Evolutionary conservation across 73 alveolate genomes (phyloP), one percentile per base, ranked within the genome.

Genomic region (Blepharisma stoltei): DNA sequence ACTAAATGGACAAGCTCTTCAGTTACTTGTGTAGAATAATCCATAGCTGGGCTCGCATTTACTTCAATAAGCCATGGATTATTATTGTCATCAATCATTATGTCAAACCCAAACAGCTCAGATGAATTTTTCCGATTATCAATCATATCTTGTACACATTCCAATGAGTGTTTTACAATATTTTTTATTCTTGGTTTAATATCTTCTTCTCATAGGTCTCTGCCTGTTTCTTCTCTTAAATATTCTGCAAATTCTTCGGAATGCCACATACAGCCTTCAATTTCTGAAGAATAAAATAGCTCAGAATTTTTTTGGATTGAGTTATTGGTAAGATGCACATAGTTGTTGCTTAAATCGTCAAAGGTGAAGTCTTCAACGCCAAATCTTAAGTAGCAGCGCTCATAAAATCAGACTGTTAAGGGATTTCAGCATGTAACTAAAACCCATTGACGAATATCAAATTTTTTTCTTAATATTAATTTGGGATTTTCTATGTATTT

Each of bases 401-500:
- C 91, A 86, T 94, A 95, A 81, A 94, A 79, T 98, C 98, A 97
- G 45, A 89, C 80, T 27, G 97, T 89, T 78, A 95, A 78, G 45
- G 98, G 98, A 25, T 86, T 87, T 85, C 93, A 73, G 46, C 82
- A 44, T 50, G 99, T 93, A 21, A 95, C 95, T 76, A 93, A 81
- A 50, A 89, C 98, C 99, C 99, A 95, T 86, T 93, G 97, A 21
- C 99, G 85, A 27, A 95, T 90, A 83, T 95, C 99, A 80, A 91
- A 94, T 86, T 97, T 97, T 37, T 93, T 91, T 49, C 92, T 91
- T 50, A 89, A 78, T n/a, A 89, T 88, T 45, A 97, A 77, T 88
- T 93, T 77, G 6, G 99, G 99, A 81, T 97, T 97, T 85, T 97
- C 99, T 2, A 97, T 97, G 79, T 97, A 97, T 87, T 97, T 97